Conservation (phyloP, 2,329 filamentous ascomycete genomes). For the Diaporthe sp. region DNA sequence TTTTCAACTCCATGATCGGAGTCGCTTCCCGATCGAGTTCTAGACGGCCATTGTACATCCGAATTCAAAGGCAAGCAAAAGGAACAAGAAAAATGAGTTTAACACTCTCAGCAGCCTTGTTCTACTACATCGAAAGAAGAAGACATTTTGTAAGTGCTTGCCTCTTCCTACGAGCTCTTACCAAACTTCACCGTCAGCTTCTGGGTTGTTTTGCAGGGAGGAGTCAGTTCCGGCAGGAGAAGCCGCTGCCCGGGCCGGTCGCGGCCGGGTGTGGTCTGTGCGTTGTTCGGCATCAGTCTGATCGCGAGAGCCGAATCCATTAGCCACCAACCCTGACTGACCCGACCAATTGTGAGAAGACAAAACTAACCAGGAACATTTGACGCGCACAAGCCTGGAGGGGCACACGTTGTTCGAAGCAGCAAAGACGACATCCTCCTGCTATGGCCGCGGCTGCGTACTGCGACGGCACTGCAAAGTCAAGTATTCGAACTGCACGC, state of each 20-base stretch:
- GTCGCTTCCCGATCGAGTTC: conserved; percentile 24
- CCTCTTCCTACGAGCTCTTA: neutral
- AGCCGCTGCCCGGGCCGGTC: conserved; percentile 21
- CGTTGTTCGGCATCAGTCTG: conserved; percentile 14
- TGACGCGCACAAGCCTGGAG: neutral
- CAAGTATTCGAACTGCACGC: neutral
- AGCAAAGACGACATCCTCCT: neutral
- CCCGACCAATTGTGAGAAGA: neutral
- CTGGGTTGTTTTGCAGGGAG: neutral
- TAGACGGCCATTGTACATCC: neutral
- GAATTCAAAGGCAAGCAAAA: neutral
- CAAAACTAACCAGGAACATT: neutral
- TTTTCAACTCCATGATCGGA: conserved; percentile 35
- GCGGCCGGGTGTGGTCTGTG: neutral
- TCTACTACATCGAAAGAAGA: neutral
- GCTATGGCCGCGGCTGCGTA: neutral
- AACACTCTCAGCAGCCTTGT: neutral
- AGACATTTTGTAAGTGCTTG: neutral
- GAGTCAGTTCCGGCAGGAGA: conserved; percentile 20
- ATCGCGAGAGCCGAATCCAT: conserved; percentile 14
- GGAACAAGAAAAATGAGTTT: too few species aligned
- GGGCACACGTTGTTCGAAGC: neutral
- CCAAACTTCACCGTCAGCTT: neutral
- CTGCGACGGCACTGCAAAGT: neutral
- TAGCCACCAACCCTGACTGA: neutral